phyloP scores from a whole-genome alignment of 805 yeast genomes.

The Jamesozyma gamospora region DNA sequence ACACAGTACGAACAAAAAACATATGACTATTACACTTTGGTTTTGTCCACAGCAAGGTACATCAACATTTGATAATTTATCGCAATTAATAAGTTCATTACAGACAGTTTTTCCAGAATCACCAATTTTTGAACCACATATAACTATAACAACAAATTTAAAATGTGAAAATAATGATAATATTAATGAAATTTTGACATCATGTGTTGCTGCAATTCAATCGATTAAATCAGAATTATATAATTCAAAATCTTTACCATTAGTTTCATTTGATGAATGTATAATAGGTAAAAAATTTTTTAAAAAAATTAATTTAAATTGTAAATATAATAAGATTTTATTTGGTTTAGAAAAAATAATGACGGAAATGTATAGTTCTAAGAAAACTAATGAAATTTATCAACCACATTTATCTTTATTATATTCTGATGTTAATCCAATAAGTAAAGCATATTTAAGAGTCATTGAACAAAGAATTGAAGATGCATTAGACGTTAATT shows the following conservation, averaged over 20 bases:
- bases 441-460: slow-evolving; percentile 55
- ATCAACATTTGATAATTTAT: slow-evolving; percentile 44
- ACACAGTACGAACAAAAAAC: too few species aligned
- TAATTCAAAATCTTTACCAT: slow-evolving; percentile 5
- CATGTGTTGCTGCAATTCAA: slow-evolving; percentile 42
- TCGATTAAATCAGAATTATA: slow-evolving; percentile 24
- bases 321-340: slow-evolving; percentile 21
- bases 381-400: slow-evolving; percentile 34
- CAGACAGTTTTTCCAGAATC: slow-evolving; percentile 66
- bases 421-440: slow-evolving; percentile 54
- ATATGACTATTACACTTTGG: slow-evolving; percentile 57
- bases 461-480: slow-evolving; percentile 56
- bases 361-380: slow-evolving; percentile 43
- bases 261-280: slow-evolving; percentile 20
- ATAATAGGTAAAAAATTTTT: slow-evolving; percentile 23
- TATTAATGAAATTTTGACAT: slow-evolving; percentile 48
- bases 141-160: slow-evolving; percentile 62
- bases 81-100: slow-evolving; percentile 52
- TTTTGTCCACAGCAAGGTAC: slow-evolving; percentile 54
- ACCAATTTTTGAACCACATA: slow-evolving; percentile 62
- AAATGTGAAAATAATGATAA: slow-evolving; percentile 42
- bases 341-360: slow-evolving; percentile 37
- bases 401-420: slow-evolving; percentile 67
- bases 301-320: slow-evolving; percentile 21
- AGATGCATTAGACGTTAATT: slow-evolving; percentile 45